A percentile compares a stretch with the other conserved stretches of the same genome.
Evolutionary conservation across 2,329 filamentous ascomycete genomes (phyloP).

Genomic region (Neofusicoccum sp.): DNA sequence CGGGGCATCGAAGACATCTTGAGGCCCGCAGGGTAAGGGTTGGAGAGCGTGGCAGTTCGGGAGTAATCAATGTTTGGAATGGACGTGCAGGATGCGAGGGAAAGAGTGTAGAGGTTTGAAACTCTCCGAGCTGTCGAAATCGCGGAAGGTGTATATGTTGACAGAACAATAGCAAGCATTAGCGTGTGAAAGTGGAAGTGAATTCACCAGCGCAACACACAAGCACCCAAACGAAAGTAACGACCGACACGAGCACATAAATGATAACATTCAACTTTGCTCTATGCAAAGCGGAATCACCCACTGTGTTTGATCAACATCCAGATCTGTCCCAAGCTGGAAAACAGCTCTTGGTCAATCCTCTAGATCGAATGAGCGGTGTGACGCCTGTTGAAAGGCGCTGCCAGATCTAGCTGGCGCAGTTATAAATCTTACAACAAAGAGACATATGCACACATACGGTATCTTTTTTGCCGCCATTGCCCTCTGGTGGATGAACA

Average conservation of each 20-base stretch:
- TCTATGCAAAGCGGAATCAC: background rate
- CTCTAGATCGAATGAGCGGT: background rate
- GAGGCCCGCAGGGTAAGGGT: too few relatives aligned
- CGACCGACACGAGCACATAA: background rate
- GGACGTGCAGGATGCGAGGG: background rate
- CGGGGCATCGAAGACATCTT: background rate
- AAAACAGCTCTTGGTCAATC: background rate
- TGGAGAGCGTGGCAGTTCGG: too few relatives aligned
- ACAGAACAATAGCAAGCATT: background rate
- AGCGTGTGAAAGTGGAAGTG: background rate
- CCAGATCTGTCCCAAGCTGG: background rate
- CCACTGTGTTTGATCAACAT: background rate
- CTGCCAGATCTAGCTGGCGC: constrained; percentile 1
- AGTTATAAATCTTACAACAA: constrained; percentile 4
- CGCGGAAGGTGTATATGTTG: background rate
- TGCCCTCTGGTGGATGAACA: constrained; percentile 17
- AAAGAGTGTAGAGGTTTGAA: background rate
- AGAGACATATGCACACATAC: constrained; percentile 11
- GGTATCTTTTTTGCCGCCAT: constrained; percentile 15
- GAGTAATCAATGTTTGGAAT: too few relatives aligned
- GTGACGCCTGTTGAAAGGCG: constrained; percentile 17
- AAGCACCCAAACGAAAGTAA: background rate
- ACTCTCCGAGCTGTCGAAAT: too few relatives aligned
- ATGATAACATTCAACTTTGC: background rate
- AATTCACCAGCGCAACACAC: too few relatives aligned